phyloP scores from a whole-genome alignment of 768 basidiomycete genomes.

The Tricholoma flavovirens region DNA sequence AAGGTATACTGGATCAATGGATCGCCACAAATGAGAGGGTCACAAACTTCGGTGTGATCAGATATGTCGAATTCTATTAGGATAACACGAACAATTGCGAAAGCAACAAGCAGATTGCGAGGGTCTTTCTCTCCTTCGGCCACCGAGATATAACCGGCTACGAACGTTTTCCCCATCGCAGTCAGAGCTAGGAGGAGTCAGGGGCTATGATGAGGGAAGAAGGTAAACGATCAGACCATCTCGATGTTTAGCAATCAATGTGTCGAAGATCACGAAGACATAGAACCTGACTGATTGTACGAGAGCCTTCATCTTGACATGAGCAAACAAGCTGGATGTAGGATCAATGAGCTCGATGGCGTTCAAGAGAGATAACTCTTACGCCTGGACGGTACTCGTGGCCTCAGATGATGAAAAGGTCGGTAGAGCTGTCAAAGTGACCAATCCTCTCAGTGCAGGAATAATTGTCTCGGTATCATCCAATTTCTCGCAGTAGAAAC shows the following conservation, averaged over 20 bases:
- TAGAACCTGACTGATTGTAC: constrained; percentile 77
- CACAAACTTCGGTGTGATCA: constrained; percentile 67
- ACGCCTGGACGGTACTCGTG: constrained; percentile 58
- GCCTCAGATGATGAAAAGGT: constrained; percentile 63
- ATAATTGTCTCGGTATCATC: constrained; percentile 83
- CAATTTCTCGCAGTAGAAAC: constrained; percentile 82
- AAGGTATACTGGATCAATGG: background rate
- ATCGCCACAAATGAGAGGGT: background rate
- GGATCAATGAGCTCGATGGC: background rate
- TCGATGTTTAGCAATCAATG: constrained; percentile 64
- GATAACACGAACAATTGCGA: constrained; percentile 82
- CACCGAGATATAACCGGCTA: constrained; percentile 69
- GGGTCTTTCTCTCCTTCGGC: constrained; percentile 98
- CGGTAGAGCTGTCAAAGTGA: constrained; percentile 55
- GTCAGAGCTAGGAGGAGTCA: constrained; percentile 50
- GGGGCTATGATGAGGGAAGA: background rate
- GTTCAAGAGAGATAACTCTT: constrained; percentile 6
- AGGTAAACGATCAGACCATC: constrained; percentile 39
- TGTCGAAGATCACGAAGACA: constrained; percentile 79
- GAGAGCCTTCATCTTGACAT: constrained; percentile 78
- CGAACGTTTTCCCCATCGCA: constrained; percentile 63
- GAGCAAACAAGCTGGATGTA: constrained; percentile 54
- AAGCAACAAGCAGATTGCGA: constrained; percentile 84
- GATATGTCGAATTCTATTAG: constrained; percentile 83
- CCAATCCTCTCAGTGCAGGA: constrained; percentile 74